phyloP scores from a whole-genome alignment of 2,329 filamentous ascomycete species.

The Pyrenophora seminiperda region DNA sequence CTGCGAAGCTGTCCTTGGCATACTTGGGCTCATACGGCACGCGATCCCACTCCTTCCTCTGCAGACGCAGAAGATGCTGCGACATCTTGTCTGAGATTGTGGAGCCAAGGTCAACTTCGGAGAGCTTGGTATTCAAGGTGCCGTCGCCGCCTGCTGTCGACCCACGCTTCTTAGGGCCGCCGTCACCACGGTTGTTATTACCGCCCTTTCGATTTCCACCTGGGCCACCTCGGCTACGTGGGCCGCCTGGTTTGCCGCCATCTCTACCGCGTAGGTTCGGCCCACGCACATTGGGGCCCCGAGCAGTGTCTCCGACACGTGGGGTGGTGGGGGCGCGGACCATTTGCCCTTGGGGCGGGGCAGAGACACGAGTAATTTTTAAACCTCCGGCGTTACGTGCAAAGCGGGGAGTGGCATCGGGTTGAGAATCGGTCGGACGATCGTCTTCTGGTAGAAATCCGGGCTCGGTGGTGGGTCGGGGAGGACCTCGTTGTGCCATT shows the following conservation, averaged over 20 bases:
- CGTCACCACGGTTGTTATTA: constrained; percentile 12
- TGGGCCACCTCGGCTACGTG: constrained; percentile 6
- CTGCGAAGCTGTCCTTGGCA: constrained; percentile 38
- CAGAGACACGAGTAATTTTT: constrained; percentile 11
- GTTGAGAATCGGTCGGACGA: constrained; percentile 3
- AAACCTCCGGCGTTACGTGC: constrained; percentile 14
- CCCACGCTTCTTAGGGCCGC: constrained; percentile 32
- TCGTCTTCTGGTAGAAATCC: constrained; percentile 9
- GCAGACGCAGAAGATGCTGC: constrained; percentile 40
- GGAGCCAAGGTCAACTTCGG: constrained; percentile 18
- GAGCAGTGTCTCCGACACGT: constrained; percentile 21
- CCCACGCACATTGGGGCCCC: constrained; percentile 15
- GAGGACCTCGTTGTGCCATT: constrained; percentile 8
- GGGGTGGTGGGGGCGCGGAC: constrained; percentile 39
- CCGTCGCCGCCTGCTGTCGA: constrained; percentile 11
- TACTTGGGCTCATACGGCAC: constrained; percentile 46
- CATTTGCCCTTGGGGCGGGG: constrained; percentile 35
- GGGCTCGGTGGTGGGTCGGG: constrained; percentile 1
- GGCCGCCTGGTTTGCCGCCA: constrained; percentile 7
- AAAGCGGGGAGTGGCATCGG: constrained; percentile 17
- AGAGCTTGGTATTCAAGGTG: constrained; percentile 1
- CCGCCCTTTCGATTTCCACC: constrained; percentile 7
- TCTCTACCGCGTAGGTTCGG: constrained; percentile 37
- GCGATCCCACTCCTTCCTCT: constrained; percentile 45
- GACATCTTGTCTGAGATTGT: constrained; percentile 39